Conservation (phyloP, 2,329 filamentous ascomycete species). For the Sporothrix humicola region DNA sequence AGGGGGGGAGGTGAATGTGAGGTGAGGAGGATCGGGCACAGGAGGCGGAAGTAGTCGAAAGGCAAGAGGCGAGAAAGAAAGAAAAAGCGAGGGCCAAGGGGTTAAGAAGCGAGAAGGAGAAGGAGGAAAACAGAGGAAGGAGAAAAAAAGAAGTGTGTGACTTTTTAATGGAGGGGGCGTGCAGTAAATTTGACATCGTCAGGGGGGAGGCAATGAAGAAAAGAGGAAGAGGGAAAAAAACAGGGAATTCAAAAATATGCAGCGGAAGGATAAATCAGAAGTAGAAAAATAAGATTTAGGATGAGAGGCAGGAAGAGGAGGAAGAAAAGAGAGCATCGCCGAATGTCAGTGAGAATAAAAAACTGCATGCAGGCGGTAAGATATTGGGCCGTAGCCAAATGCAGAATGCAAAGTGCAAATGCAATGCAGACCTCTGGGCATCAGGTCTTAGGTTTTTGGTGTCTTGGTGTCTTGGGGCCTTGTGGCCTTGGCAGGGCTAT, state of each 20-base stretch:
- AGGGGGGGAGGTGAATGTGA: not conserved
- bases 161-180: not conserved
- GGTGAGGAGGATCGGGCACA: not conserved
- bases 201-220: not conserved
- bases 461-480: too few relatives aligned
- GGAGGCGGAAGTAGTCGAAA: too few relatives aligned
- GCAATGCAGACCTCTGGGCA: not conserved
- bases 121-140: not conserved
- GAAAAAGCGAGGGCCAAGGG: too few relatives aligned
- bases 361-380: conserved; percentile 10
- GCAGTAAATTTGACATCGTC: not conserved
- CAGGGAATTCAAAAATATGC: not conserved
- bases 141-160: too few relatives aligned
- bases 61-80: too few relatives aligned
- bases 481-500: not conserved
- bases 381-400: not conserved
- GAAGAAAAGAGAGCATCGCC: not conserved
- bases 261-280: not conserved
- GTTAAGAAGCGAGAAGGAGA: too few relatives aligned
- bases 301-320: not conserved
- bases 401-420: too few relatives aligned
- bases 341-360: too few relatives aligned
- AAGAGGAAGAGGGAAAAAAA: not conserved
- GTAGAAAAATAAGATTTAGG: not conserved
- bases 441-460: not conserved